Percentiles rank a stretch among this genome's conserved stretches.
Evolutionary conservation across 805 yeast species (phyloP).

Genomic region (Hanseniaspora lachancei): DNA sequence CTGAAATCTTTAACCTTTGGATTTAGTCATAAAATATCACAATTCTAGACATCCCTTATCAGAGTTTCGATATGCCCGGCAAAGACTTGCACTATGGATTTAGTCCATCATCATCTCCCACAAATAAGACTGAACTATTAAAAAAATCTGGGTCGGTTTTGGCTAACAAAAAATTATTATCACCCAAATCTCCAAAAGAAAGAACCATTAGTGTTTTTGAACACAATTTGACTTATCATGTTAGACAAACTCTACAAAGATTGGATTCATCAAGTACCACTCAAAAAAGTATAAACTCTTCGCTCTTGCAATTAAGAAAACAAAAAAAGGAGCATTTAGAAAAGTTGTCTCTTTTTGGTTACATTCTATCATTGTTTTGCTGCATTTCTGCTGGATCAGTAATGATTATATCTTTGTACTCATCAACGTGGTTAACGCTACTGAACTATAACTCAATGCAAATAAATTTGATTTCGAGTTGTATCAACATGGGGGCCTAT

Average conservation of each 20-base stretch:
- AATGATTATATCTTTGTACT: constrained; percentile 65
- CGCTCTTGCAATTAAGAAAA: not conserved
- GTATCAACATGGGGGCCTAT: constrained; percentile 70
- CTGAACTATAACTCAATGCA: constrained; percentile 52
- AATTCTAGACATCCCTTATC: no score
- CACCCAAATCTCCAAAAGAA: not conserved
- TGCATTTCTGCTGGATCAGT: constrained; percentile 76
- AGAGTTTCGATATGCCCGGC: not conserved
- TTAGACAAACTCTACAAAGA: constrained; percentile 7
- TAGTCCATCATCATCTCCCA: not conserved
- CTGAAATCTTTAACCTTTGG: no score
- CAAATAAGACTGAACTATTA: not conserved
- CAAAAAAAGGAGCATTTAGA: constrained; percentile 1
- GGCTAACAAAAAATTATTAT: not conserved
- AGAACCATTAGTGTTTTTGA: constrained; percentile 10
- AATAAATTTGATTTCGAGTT: constrained; percentile 60
- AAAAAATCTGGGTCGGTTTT: not conserved
- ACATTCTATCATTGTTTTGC: constrained; percentile 42
- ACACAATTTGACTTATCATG: constrained; percentile 12
- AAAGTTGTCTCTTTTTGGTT: constrained; percentile 30
- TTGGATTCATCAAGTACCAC: not conserved
- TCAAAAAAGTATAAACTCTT: not conserved
- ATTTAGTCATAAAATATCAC: no score
- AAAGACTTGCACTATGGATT: not conserved
- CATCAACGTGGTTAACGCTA: constrained; percentile 50